Evolutionary conservation across 2,329 filamentous ascomycete genomes (phyloP), one percentile per base, ranked within the genome.

Genomic region (Nigrospora oryzae): DNA sequence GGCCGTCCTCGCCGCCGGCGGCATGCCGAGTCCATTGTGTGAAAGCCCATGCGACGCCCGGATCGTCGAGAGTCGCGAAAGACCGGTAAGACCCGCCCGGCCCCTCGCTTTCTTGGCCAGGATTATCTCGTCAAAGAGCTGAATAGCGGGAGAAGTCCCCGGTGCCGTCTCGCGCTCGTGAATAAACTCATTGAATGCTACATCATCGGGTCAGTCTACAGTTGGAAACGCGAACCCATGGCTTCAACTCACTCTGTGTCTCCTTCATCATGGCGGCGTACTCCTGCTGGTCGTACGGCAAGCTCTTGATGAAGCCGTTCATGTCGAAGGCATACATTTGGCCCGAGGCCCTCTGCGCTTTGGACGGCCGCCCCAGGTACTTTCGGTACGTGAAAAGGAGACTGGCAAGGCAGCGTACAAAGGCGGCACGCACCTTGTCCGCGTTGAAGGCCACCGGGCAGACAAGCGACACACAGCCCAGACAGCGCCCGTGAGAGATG

Each of bases 91-190:
- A 5, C 75, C 78, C 1, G 78, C 73, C 32, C 81, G 81, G 19
- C 86, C 85, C 41, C 77, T 73, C 28, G 74, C 74, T 59, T 77
- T 79, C 69, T 93, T 93, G 31, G 86, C 85, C 42, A 91, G 71
- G 55, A 93, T 87, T 56, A 93, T 82, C 61, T 90, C 85, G 62
- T 93, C 87, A 55, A 93, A 93, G 1, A 93, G 74, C 45, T 84
- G 84, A 55, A 91, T 81, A 2, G 73, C 64, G 0, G 85, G 75
- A 50, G 86, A 75, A 8, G 78, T 73, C 0, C 79, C 63, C 2
- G 79, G 70, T 8, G 74, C 78, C 17, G 71, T 80, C 64, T 93
- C 87, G 38, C 87, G 79, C 54, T 89, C 84, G 56, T 91, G 84
- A 49, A 93, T 86, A 62, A 93, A 93, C 61, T 91, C 86, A 53